Evolutionary conservation across 2,329 filamentous ascomycete genomes (phyloP).

Genomic region (Seiridium unicorne): DNA sequence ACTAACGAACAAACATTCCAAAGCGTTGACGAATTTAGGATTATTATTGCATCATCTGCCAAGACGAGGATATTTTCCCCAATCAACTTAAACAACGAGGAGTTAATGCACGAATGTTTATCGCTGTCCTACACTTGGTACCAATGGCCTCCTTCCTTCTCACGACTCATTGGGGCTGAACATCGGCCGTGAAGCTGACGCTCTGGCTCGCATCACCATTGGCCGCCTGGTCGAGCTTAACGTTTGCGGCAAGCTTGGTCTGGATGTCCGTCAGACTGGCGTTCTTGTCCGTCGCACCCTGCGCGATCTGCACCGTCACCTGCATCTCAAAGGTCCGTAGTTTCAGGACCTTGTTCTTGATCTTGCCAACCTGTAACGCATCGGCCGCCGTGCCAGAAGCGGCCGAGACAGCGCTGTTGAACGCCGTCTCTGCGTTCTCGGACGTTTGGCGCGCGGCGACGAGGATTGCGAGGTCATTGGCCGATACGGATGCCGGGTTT

Average conservation of each 20-base stretch:
- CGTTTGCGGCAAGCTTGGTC: constrained; percentile 10
- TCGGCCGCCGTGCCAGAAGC: background rate
- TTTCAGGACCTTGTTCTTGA: constrained; percentile 14
- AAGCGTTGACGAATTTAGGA: too few relatives aligned
- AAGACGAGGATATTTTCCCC: too few relatives aligned
- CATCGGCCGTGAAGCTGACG: constrained; percentile 10
- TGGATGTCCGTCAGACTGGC: constrained; percentile 9
- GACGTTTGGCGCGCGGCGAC: constrained; percentile 10
- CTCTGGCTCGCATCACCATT: constrained; percentile 9
- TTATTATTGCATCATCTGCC: too few relatives aligned
- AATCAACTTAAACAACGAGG: too few relatives aligned
- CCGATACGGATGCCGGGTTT: constrained; percentile 9
- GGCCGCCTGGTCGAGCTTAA: constrained; percentile 5
- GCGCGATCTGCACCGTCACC: constrained; percentile 8
- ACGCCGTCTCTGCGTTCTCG: constrained; percentile 12
- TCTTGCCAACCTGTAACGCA: constrained; percentile 10
- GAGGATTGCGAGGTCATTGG: constrained; percentile 8
- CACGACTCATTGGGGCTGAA: background rate
- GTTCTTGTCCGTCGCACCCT: constrained; percentile 6
- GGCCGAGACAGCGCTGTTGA: constrained; percentile 8
- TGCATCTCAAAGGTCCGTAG: constrained; percentile 10
- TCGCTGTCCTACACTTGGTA: too few relatives aligned
- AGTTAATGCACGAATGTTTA: too few relatives aligned
- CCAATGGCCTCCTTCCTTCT: background rate
- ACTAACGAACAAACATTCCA: too few relatives aligned